A percentile compares a stretch with the other conserved stretches of the same genome.
These are phyloP conservation scores for Gyrodon lividus DNA, from an alignment of 768 basidiomycete genomes.

Conservation along the genomic window DNA sequence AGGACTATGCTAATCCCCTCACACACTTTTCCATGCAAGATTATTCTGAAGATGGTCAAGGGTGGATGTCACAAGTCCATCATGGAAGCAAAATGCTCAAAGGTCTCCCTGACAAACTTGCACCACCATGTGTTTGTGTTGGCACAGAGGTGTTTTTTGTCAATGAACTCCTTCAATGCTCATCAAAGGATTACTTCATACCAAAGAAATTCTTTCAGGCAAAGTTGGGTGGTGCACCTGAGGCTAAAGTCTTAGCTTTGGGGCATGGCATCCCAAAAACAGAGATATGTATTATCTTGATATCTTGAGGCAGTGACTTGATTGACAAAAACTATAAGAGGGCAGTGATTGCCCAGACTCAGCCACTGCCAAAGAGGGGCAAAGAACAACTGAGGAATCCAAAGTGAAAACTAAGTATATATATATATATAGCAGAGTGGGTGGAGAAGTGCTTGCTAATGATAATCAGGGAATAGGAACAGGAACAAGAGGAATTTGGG, in stretches of 20 bases:
- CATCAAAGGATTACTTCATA: slow-evolving; percentile 8
- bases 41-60: slow-evolving; percentile 27
- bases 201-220: slow-evolving; percentile 14
- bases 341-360: too few relatives aligned
- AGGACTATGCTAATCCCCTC: slow-evolving; percentile 30
- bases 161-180: slow-evolving; percentile 18
- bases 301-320: too few relatives aligned
- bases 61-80: slow-evolving; percentile 22
- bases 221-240: background rate
- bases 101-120: slow-evolving; percentile 23
- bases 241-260: background rate
- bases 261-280: slow-evolving; percentile 7
- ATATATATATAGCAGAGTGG: too few relatives aligned
- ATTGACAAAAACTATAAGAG: too few relatives aligned
- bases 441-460: too few relatives aligned
- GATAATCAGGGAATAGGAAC: too few relatives aligned
- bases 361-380: too few relatives aligned
- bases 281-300: background rate
- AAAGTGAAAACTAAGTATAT: too few relatives aligned
- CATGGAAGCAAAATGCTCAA: slow-evolving; percentile 31
- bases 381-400: too few relatives aligned
- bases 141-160: slow-evolving; percentile 21
- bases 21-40: slow-evolving; percentile 22
- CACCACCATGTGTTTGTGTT: slow-evolving; percentile 24
- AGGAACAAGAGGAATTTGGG: too few relatives aligned